These are phyloP conservation scores for Clarkia xantiana DNA, from an alignment of 345 rosid genomes.

Conservation along the genomic window DNA sequence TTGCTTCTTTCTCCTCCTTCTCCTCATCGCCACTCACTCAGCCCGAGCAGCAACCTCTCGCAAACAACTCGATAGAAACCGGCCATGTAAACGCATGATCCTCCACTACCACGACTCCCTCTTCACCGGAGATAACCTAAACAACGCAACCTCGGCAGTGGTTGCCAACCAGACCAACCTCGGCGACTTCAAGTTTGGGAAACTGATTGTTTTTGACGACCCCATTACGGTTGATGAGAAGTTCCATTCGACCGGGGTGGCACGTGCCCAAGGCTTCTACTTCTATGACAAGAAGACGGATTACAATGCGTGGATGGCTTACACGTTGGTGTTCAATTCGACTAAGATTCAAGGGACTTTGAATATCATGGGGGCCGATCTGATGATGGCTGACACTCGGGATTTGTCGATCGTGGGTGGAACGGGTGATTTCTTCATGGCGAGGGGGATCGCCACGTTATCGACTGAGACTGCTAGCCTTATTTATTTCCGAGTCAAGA, in stretches of 20 bases:
- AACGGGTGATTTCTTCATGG: conserved; percentile 62
- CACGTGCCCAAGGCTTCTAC: conserved; percentile 54
- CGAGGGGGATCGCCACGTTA: conserved; percentile 43
- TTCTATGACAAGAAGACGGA: conserved; percentile 40
- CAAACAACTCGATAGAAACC: conserved; percentile 4
- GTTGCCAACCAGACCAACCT: conserved; percentile 20
- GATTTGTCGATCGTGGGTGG: conserved; percentile 51
- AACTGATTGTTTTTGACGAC: conserved; percentile 42
- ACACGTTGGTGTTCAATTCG: conserved; percentile 43
- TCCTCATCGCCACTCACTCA: conserved; percentile 17
- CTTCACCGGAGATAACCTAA: conserved; percentile 19
- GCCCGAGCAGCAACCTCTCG: conserved; percentile 12
- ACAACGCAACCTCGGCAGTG: conserved; percentile 43
- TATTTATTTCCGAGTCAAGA: conserved; percentile 29
- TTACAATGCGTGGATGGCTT: conserved; percentile 34
- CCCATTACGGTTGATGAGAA: conserved; percentile 36
- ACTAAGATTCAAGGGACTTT: conserved; percentile 38
- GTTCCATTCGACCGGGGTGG: conserved; percentile 23
- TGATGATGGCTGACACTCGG: conserved; percentile 35
- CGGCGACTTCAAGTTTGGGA: conserved; percentile 31
- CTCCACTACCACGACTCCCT: conserved; percentile 52
- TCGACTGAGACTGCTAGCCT: conserved; percentile 29
- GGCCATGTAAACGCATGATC: conserved; percentile 37
- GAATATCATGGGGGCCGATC: conserved; percentile 45
- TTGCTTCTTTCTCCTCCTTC: conserved; percentile 6